phyloP scores from a whole-genome alignment of 1,284 basidiomycete species.

The Agroathelia rolfsii region DNA sequence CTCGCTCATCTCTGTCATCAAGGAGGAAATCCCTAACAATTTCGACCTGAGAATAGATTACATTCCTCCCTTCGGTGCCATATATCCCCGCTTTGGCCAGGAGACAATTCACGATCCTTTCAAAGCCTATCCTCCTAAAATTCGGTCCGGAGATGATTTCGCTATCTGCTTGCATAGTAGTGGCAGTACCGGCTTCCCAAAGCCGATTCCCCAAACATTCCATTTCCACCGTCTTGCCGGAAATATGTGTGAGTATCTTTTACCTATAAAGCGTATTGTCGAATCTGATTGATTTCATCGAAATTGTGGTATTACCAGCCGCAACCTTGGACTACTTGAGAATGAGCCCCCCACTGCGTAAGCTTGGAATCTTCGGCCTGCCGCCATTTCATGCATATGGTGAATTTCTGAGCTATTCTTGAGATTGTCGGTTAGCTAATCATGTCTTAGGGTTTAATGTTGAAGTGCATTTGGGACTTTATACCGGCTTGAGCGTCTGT shows the following conservation, averaged over 20 bases:
- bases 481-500: no score
- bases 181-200: constrained; percentile 19
- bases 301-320: no score
- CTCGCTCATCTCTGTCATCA: constrained; percentile 12
- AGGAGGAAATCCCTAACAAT: constrained; percentile 8
- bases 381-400: constrained; percentile 7
- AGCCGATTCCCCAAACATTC: constrained; percentile 15
- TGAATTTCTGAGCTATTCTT: constrained; percentile 8
- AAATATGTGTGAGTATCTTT: no score
- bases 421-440: constrained; percentile 15
- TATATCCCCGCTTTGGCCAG: constrained; percentile 21
- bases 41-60: constrained; percentile 15
- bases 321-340: no score
- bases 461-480: no score
- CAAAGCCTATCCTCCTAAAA: constrained; percentile 13
- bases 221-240: no score
- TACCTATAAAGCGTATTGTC: no score
- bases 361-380: background rate
- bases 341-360: no score
- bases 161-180: constrained; percentile 17
- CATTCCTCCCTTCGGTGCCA: constrained; percentile 14
- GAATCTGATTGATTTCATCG: no score
- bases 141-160: background rate
- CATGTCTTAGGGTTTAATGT: no score
- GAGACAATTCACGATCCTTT: constrained; percentile 16